Base-by-base conservation (phyloP, 2,329 filamentous ascomycete genomes). In the Fusarium torulosum region DNA sequence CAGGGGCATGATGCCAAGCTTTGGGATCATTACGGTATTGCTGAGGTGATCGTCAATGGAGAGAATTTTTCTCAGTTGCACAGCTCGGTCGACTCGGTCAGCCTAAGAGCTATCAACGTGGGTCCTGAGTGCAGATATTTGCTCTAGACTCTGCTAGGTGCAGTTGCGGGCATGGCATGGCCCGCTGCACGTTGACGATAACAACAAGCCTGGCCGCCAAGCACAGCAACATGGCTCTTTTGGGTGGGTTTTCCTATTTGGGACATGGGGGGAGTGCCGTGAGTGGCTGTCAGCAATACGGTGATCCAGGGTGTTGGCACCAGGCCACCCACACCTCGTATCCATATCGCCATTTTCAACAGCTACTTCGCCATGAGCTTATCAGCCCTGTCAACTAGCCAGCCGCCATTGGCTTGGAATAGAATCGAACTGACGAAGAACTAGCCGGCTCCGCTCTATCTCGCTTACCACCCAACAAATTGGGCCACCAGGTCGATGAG, bases 291-390 rank as follows among this genome's bases (percentile, higher is more conserved):
- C 61, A 72, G 68, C 72, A 64, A 61, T 70, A 74, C 72, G 68
- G 62, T 53, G 45, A 61, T 60, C 63, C 59, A 69, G 63, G 70
- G 66, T 59, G 49, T 65, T 63, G 54, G 57, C 55, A 65, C 56
- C 46, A 21, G 47, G 43, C 40, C 66, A 52, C 60, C 66, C 67
- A 58, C 56, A 72, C 70, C 72, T 74, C 72, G 72, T 74, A 74
- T 74, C 70, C 60, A 63, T 62, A 69, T 74, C 63, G 66, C 72
- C 69, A 70, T 71, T 71, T 63, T 49, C 49, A 59, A 70, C 58
- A 74, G 59, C 66, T 66, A 66, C 70, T 66, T 73, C 60, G 60
- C 59, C 59, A 68, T 65, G 63, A 52, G 67, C 63, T 63, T 72
- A 71, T 72, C 71, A 70, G 69, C 63, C 68, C 63, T 72, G 70